phyloP scores from a whole-genome alignment of 352 stramenopile species.

The Pythium brachiatum region DNA sequence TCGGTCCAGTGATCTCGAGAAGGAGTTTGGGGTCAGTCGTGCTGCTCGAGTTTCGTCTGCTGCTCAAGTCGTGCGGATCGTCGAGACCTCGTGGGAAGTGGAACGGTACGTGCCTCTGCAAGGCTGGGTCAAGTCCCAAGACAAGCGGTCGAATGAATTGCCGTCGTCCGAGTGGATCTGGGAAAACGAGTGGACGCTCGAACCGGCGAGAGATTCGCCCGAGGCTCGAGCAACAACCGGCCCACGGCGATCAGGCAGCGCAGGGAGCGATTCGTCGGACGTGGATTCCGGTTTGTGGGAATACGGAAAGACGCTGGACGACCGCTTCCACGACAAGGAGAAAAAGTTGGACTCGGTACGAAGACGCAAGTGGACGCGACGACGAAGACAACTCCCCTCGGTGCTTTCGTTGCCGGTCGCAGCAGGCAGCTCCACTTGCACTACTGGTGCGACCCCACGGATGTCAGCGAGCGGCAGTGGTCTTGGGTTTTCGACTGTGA shows the following conservation, averaged over 20 bases:
- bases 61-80: conserved; percentile 35
- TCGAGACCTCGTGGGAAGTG: conserved; percentile 71
- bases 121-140: conserved; percentile 57
- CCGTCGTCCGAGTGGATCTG: conserved; percentile 81
- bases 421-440: not conserved
- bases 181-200: conserved; percentile 71
- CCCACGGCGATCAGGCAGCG: conserved; percentile 13
- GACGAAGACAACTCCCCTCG: conserved; percentile 50
- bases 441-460: not conserved
- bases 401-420: conserved; percentile 32
- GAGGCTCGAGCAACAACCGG: conserved; percentile 19
- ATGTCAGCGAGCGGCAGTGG: not conserved
- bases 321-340: conserved; percentile 71
- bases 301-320: conserved; percentile 70
- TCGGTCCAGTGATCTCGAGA: conserved; percentile 39
- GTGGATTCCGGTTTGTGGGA: conserved; percentile 32
- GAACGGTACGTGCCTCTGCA: conserved; percentile 74
- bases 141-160: conserved; percentile 58
- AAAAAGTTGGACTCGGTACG: conserved; percentile 74
- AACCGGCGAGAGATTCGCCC: conserved; percentile 12
- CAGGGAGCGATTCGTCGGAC: conserved; percentile 26
- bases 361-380: conserved; percentile 60
- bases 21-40: conserved; percentile 33
- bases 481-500: not conserved
- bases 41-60: not conserved